Base-by-base conservation (phyloP, 331 rosid genomes). In the Ulmus americana region DNA sequence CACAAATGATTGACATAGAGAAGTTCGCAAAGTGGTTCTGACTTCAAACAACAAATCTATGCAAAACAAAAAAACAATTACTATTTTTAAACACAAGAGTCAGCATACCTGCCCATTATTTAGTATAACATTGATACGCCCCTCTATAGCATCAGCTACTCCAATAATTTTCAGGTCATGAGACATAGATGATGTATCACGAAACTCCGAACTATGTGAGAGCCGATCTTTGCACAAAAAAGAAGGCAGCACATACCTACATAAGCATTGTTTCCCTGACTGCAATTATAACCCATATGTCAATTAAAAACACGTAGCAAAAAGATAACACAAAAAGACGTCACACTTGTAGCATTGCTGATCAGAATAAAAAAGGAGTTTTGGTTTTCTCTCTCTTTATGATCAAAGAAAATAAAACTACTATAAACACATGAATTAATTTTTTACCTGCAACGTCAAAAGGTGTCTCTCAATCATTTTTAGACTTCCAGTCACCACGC, bases 251-350 rank as follows among this genome's bases (percentile, higher is more conserved):
- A 63, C 63, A 65, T 86, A 92, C 77, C 77, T 80, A 79, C 98
- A 92, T 61, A 89, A 79, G 82, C 96, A 89, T 76, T 86, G 96
- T 80, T 89, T 86, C 75, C 98, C 98, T 22, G 98, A 88, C 98
- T 89, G 83, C 75, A 75, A 70, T 41, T 42, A 46, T 7, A 74
- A 47, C 39, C 64, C 20, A 72, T 12, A 59, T 13, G 44, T 50
- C 56, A 14, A 72, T 59, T 47, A 64, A 28, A 63, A 16, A 72
- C 42, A 61, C 52, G 43, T 46, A 62, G 64, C 73, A 62, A 13
- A 45, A 53, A 67, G 55, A 55, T 45, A 63, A 59, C 47, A 50
- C 53, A 72, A 45, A 28, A 65, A 57, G 11, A 47, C 41, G 52
- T 42, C 38, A 18, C 16, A 39, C 43, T 11, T 63, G 10, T 47